Percentiles rank a stretch among this genome's conserved stretches.
These are phyloP conservation scores for Macroventuria anomochaeta DNA, from an alignment of 2,329 filamentous ascomycete genomes.

Conservation along the genomic window DNA sequence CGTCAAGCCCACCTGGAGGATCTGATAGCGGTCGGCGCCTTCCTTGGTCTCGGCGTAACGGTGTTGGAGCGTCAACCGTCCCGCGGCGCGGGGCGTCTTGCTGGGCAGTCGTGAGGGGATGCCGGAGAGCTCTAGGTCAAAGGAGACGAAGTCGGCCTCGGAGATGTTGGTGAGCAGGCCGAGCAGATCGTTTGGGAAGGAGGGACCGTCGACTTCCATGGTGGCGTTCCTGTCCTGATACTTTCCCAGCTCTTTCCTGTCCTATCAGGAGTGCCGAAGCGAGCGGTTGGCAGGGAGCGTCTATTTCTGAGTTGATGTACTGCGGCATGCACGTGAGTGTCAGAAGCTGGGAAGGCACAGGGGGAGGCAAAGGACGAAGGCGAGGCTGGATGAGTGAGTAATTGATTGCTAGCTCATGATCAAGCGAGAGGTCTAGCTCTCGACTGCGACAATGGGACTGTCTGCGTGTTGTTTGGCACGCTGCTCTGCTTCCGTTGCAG, in stretches of 20 bases:
- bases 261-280: background rate
- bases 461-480: background rate
- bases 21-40: constrained; percentile 67
- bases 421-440: constrained; percentile 9
- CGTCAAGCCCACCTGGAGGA: constrained; percentile 72
- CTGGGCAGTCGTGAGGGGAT: constrained; percentile 56
- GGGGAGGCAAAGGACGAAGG: background rate
- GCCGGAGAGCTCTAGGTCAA: constrained; percentile 72
- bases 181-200: constrained; percentile 60
- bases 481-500: no score
- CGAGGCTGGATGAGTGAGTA: constrained; percentile 10
- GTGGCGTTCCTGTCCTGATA: background rate
- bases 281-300: background rate
- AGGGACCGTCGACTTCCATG: constrained; percentile 64
- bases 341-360: background rate
- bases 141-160: constrained; percentile 65
- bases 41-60: constrained; percentile 66
- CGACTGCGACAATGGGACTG: background rate
- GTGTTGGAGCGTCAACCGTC: constrained; percentile 62
- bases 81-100: constrained; percentile 39
- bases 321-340: background rate
- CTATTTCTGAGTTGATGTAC: background rate
- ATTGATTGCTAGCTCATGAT: constrained; percentile 16
- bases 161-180: constrained; percentile 65
- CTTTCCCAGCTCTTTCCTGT: background rate